phyloP scores from a whole-genome alignment of 345 rosid genomes.

The Salix exigua region DNA sequence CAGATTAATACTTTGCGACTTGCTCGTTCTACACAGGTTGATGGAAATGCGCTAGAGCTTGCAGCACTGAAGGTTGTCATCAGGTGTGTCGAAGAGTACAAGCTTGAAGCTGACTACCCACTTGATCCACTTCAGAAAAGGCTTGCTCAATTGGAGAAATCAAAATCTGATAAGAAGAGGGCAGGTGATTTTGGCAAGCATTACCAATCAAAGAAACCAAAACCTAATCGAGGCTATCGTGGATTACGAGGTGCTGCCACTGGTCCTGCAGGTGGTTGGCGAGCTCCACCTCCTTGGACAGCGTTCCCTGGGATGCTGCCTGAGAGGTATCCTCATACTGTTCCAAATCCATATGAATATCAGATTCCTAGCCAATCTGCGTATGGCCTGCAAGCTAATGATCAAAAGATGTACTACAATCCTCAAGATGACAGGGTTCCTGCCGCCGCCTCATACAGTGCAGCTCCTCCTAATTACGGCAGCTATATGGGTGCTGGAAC shows the following conservation, averaged over 20 bases:
- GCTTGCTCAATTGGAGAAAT: slow-evolving; percentile 48
- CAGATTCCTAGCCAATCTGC: slow-evolving; percentile 37
- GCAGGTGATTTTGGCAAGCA: slow-evolving; percentile 31
- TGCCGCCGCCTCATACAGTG: slow-evolving; percentile 17
- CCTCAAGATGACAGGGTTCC: slow-evolving; percentile 30
- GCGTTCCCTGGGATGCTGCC: slow-evolving; percentile 23
- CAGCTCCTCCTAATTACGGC: slow-evolving; percentile 30
- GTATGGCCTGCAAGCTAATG: slow-evolving; percentile 36
- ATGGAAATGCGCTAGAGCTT: slow-evolving; percentile 47
- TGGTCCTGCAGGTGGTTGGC: slow-evolving; percentile 25
- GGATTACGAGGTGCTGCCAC: slow-evolving; percentile 31
- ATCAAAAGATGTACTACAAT: slow-evolving; percentile 41
- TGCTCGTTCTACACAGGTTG: slow-evolving; percentile 29
- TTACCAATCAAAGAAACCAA: slow-evolving; percentile 39
- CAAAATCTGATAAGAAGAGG: slow-evolving; percentile 46
- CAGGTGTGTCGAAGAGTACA: slow-evolving; percentile 43
- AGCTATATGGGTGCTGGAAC: slow-evolving; percentile 26
- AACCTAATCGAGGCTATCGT: slow-evolving; percentile 32
- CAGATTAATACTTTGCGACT: neutral
- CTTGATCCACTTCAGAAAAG: slow-evolving; percentile 56
- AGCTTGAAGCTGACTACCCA: slow-evolving; percentile 52
- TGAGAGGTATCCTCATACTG: slow-evolving; percentile 36
- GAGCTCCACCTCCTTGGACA: slow-evolving; percentile 29
- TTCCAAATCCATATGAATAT: slow-evolving; percentile 30
- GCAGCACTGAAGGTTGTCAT: slow-evolving; percentile 49